These are phyloP conservation scores for Botrytis sinoallii DNA, from an alignment of 2,329 filamentous ascomycete genomes.

Conservation along the genomic window DNA sequence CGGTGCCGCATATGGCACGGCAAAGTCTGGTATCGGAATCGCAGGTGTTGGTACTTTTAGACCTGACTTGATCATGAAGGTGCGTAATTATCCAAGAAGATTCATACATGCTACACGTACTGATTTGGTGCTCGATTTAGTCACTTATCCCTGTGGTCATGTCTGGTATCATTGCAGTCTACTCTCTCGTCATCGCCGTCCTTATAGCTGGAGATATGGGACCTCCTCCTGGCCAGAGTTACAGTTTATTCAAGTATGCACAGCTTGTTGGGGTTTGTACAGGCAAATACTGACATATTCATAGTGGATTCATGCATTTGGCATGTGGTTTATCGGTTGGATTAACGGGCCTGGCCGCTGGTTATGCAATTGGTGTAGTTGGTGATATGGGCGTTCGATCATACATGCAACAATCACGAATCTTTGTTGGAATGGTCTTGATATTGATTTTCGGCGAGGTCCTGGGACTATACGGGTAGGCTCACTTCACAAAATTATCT, in stretches of 20 bases:
- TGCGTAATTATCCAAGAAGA: conserved; percentile 39
- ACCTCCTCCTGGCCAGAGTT: conserved; percentile 63
- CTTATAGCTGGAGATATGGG: conserved; percentile 88
- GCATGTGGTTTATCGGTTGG: conserved; percentile 88
- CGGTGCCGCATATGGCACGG: conserved; percentile 82
- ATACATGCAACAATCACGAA: conserved; percentile 93
- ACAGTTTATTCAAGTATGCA: conserved; percentile 78
- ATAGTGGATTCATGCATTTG: conserved; percentile 87
- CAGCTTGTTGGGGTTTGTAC: conserved; percentile 24
- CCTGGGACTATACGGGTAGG: conserved; percentile 90
- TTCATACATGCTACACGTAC: neutral
- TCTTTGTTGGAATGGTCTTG: conserved; percentile 98
- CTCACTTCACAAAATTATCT: conserved; percentile 19
- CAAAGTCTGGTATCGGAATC: conserved; percentile 85
- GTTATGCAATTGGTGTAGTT: conserved; percentile 94
- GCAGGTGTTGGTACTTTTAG: conserved; percentile 81
- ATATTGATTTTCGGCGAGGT: conserved; percentile 99
- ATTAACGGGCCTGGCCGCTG: conserved; percentile 86
- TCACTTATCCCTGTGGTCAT: conserved; percentile 89
- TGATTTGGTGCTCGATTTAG: conserved; percentile 35
- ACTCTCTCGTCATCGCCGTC: conserved; percentile 94
- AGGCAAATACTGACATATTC: conserved; percentile 19
- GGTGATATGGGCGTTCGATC: conserved; percentile 91
- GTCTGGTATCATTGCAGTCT: conserved; percentile 98
- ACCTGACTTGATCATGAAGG: conserved; percentile 90